Percentiles rank a stretch among this genome's conserved stretches.
These are phyloP conservation scores for Backusella tarrabulga DNA, from an alignment of 192 early-diverging fungal genomes.

Conservation along the genomic window DNA sequence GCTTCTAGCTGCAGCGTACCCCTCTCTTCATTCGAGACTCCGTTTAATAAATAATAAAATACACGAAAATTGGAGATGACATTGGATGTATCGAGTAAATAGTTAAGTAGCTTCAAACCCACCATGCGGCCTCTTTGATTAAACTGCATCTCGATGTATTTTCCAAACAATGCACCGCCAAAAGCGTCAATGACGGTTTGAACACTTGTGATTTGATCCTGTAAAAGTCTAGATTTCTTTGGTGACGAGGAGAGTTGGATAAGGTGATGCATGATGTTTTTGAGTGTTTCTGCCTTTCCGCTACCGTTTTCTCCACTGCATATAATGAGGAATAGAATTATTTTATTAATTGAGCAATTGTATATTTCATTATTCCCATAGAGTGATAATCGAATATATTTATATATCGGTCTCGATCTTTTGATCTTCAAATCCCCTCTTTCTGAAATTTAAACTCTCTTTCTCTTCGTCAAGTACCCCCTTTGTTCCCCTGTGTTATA, in stretches of 20 bases:
- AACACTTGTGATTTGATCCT: constrained; percentile 65
- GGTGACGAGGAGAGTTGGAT: constrained; percentile 68
- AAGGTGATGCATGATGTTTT: constrained; percentile 63
- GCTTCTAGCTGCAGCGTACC: constrained; percentile 67
- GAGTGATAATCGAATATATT: background rate
- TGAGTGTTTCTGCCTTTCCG: constrained; percentile 82
- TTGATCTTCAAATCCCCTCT: background rate
- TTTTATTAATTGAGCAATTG: background rate
- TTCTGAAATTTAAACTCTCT: background rate
- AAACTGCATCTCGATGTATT: constrained; percentile 88
- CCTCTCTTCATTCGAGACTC: constrained; percentile 74
- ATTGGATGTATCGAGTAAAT: constrained; percentile 83
- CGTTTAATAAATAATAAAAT: constrained; percentile 91
- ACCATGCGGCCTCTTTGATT: constrained; percentile 84
- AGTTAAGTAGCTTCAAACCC: constrained; percentile 83
- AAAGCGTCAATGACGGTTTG: constrained; percentile 82
- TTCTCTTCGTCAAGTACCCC: background rate
- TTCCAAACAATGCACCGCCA: constrained; percentile 85
- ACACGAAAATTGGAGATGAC: constrained; percentile 91
- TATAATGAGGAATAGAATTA: background rate
- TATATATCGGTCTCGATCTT: background rate
- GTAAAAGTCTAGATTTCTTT: constrained; percentile 66
- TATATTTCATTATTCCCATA: background rate
- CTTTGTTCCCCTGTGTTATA: background rate
- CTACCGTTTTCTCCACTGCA: constrained; percentile 81